Conservation (phyloP, 2,329 filamentous ascomycete genomes). For the Gnomoniopsis sp. region DNA sequence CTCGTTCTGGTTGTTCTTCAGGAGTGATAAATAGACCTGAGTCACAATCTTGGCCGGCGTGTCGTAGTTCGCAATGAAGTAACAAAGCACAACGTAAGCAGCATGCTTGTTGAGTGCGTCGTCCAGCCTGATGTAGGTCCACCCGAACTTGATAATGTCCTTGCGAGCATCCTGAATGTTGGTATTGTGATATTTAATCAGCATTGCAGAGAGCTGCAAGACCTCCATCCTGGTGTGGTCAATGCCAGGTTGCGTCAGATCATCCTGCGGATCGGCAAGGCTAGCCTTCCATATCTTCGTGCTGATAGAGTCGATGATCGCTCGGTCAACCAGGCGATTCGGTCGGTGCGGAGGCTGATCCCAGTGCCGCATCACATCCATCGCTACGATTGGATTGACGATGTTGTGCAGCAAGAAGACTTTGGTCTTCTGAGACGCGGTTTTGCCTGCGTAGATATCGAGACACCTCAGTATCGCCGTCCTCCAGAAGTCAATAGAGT, state of each 20-base stretch:
- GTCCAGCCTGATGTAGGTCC: constrained; percentile 97
- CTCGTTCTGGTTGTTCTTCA: constrained; percentile 93
- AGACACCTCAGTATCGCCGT: constrained; percentile 79
- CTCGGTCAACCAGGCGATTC: constrained; percentile 73
- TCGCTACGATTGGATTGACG: constrained; percentile 93
- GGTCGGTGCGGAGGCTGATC: constrained; percentile 48
- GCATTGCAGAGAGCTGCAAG: constrained; percentile 87
- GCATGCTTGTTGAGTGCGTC: constrained; percentile 99
- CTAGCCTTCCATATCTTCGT: constrained; percentile 93
- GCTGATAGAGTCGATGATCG: constrained; percentile 85
- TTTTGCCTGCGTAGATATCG: constrained; percentile 78
- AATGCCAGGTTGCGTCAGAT: constrained; percentile 78
- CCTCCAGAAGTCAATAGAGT: constrained; percentile 83
- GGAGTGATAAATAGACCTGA: constrained; percentile 87
- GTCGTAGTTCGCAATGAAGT: constrained; percentile 96
- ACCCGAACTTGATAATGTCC: constrained; percentile 98
- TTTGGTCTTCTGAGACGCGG: constrained; percentile 83
- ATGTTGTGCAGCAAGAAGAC: constrained; percentile 88
- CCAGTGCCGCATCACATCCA: constrained; percentile 89
- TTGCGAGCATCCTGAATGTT: constrained; percentile 90
- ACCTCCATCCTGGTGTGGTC: constrained; percentile 96
- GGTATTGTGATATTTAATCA: constrained; percentile 90
- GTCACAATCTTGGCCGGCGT: constrained; percentile 94
- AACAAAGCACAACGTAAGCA: constrained; percentile 93
- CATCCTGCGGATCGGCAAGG: constrained; percentile 76